Evolutionary conservation across 352 stramenopile genomes (phyloP).

Genomic region (Globisporangium viniferum): DNA sequence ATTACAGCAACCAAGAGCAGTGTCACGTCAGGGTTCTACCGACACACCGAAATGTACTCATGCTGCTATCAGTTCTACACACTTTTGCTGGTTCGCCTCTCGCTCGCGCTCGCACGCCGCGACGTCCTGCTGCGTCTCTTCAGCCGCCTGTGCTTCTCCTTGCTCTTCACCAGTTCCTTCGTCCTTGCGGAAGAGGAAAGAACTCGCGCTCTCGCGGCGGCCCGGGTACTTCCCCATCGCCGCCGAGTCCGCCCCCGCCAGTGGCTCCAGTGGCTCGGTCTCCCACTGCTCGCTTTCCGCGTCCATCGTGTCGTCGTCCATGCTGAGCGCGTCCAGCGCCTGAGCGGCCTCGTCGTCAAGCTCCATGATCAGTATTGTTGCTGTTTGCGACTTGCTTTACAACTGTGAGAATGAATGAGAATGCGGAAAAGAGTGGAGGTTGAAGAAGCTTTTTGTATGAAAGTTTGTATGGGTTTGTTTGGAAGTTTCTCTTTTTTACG

Average conservation of each 20-base stretch:
- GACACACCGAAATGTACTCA: no score
- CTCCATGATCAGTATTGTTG: background rate
- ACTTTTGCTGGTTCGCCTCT: slow-evolving; percentile 51
- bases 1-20: background rate
- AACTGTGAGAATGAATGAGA: background rate
- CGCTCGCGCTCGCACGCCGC: slow-evolving; percentile 37
- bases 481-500: background rate
- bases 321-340: background rate
- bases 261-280: background rate
- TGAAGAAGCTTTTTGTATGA: background rate
- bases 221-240: background rate
- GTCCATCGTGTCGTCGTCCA: background rate
- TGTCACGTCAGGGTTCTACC: background rate
- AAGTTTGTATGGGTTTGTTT: background rate
- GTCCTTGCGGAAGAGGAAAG: background rate
- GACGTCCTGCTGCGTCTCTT: slow-evolving; percentile 40
- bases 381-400: background rate
- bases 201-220: background rate
- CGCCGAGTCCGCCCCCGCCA: background rate
- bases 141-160: background rate
- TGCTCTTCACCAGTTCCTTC: background rate
- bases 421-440: background rate
- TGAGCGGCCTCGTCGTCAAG: background rate
- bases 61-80: background rate
- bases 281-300: background rate